Conservation (phyloP, 2,329 filamentous ascomycete genomes). For the Esteya vermicola region DNA sequence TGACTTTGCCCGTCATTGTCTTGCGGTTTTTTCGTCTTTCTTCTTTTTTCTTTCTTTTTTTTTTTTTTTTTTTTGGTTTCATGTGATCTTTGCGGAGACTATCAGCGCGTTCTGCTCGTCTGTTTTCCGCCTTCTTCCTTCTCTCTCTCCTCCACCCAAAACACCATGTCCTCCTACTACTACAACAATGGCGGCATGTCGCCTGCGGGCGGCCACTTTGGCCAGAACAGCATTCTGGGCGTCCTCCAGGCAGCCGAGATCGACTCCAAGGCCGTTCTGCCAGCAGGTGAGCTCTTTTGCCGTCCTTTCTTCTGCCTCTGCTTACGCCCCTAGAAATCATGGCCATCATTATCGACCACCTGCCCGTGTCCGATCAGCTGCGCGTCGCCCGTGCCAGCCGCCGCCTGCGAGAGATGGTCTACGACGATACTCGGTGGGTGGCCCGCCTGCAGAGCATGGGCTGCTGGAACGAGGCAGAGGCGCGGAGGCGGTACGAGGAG, state of each 20-base stretch:
- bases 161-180: neutral
- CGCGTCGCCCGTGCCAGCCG: constrained; percentile 72
- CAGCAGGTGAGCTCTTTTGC: constrained; percentile 49
- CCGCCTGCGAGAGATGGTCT: constrained; percentile 93
- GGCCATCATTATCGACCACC: constrained; percentile 74
- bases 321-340: constrained; percentile 56
- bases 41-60: neutral
- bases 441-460: constrained; percentile 73
- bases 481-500: constrained; percentile 67
- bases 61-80: neutral
- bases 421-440: constrained; percentile 94
- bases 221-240: constrained; percentile 44
- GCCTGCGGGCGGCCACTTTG: constrained; percentile 20
- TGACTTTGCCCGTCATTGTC: neutral
- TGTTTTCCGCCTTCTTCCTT: neutral
- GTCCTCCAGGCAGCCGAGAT: constrained; percentile 68
- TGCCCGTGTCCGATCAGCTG: constrained; percentile 73
- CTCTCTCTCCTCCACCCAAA: neutral
- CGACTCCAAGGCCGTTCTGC: constrained; percentile 62
- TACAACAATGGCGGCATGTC: constrained; percentile 20
- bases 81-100: no score
- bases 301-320: neutral
- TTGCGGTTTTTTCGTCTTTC: neutral
- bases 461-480: constrained; percentile 83
- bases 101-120: no score